phyloP scores from a whole-genome alignment of 2,329 filamentous ascomycete genomes.

The Fusarium hainanense region DNA sequence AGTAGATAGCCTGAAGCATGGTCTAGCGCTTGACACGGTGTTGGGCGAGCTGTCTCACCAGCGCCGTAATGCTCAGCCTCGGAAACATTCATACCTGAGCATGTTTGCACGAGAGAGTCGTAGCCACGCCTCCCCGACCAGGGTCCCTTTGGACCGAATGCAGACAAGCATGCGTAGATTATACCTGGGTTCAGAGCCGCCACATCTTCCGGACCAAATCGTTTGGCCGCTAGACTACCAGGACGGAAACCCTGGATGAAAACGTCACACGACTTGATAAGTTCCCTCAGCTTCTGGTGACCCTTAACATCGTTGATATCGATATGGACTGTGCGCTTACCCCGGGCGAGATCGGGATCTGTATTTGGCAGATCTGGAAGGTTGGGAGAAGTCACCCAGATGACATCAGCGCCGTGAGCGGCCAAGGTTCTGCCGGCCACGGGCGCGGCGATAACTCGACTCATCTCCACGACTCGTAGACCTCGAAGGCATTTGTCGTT shows the following conservation, averaged over 20 bases:
- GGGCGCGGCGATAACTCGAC: neutral
- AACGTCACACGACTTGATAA: neutral
- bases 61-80: neutral
- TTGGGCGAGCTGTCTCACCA: neutral
- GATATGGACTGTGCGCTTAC: neutral
- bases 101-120: slow-evolving; percentile 3
- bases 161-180: neutral
- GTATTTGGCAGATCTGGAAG: neutral
- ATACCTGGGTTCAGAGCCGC: neutral
- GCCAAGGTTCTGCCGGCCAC: neutral
- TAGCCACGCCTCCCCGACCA: neutral
- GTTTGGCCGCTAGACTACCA: neutral
- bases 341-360: neutral
- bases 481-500: slow-evolving; percentile 1
- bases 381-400: neutral
- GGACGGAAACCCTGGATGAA: slow-evolving; percentile 2
- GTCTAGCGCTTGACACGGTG: neutral
- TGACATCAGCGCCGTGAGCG: slow-evolving; percentile 1
- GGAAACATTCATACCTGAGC: neutral
- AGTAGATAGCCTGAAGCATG: neutral
- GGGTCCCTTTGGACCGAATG: neutral
- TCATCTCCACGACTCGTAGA: slow-evolving; percentile 1
- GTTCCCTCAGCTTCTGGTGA: neutral
- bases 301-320: neutral
- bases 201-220: neutral